Evolutionary conservation across 441 rosid species (phyloP).

Genomic region (Jatropha multifida): DNA sequence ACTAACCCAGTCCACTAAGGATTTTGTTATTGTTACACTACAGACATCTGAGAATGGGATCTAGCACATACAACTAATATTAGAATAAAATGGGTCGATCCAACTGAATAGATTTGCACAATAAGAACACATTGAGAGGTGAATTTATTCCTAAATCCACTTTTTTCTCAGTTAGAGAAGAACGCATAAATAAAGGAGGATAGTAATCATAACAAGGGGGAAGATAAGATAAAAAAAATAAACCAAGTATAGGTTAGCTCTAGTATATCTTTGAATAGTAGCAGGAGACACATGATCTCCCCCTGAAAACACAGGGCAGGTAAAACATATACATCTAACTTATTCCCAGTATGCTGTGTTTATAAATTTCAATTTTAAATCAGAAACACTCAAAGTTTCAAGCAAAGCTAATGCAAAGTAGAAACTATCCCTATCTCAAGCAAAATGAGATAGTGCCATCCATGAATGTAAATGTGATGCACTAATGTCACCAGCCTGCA

Average conservation of each 20-base stretch:
- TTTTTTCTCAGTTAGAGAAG: background rate
- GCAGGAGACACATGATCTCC: background rate
- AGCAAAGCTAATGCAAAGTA: background rate
- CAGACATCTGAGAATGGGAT: background rate
- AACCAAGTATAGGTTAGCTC: background rate
- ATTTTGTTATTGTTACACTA: background rate
- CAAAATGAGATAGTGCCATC: background rate
- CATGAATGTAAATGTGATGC: too few species aligned
- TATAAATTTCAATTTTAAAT: background rate
- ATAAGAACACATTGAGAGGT: background rate
- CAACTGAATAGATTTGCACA: background rate
- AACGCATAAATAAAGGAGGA: background rate
- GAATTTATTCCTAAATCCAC: background rate
- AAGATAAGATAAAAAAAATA: background rate
- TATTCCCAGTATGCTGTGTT: background rate
- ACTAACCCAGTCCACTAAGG: background rate
- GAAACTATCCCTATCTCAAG: background rate
- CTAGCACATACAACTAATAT: background rate
- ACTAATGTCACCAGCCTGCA: too few species aligned
- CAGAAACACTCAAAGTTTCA: background rate
- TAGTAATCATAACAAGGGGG: background rate
- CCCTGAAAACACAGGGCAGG: background rate
- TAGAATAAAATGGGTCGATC: background rate
- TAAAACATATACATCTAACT: background rate
- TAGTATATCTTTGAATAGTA: background rate